Percentiles rank a stretch among this genome's conserved stretches.
Conservation (phyloP, 169 alveolate genomes). For the Cryptosporidium ubiquitum region DNA sequence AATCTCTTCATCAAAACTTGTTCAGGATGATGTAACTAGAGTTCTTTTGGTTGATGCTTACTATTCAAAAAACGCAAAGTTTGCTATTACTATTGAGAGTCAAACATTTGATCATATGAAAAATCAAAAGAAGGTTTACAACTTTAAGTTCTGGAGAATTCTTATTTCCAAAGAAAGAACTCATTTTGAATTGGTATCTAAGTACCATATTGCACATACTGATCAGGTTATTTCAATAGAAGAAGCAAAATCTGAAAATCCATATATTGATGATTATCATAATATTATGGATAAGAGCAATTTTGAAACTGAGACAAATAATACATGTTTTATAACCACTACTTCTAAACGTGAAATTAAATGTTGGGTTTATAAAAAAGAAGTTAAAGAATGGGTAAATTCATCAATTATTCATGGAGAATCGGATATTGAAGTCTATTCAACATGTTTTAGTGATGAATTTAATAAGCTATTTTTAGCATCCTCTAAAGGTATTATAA, state of each 20-base stretch:
- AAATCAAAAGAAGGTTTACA: neutral
- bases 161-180: neutral
- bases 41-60: neutral
- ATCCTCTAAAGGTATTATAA: slow-evolving; percentile 12
- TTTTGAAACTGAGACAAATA: neutral
- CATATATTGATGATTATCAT: neutral
- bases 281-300: neutral
- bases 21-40: slow-evolving; percentile 2
- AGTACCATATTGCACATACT: slow-evolving; percentile 35
- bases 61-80: slow-evolving; percentile 14
- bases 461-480: slow-evolving; percentile 13
- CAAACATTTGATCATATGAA: slow-evolving; percentile 35
- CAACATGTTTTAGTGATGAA: slow-evolving; percentile 16
- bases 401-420: slow-evolving; percentile 12
- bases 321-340: slow-evolving; percentile 6
- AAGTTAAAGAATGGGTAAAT: slow-evolving; percentile 51
- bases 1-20: slow-evolving; percentile 45
- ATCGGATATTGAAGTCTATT: neutral
- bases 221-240: slow-evolving; percentile 22
- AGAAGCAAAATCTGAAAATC: neutral
- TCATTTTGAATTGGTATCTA: slow-evolving; percentile 9
- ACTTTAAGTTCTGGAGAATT: slow-evolving; percentile 54
- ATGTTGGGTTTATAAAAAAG: slow-evolving; percentile 32
- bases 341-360: slow-evolving; percentile 19
- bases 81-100: slow-evolving; percentile 37